Conservation (phyloP, 768 basidiomycete species). For the Xerocomus spinulosus region DNA sequence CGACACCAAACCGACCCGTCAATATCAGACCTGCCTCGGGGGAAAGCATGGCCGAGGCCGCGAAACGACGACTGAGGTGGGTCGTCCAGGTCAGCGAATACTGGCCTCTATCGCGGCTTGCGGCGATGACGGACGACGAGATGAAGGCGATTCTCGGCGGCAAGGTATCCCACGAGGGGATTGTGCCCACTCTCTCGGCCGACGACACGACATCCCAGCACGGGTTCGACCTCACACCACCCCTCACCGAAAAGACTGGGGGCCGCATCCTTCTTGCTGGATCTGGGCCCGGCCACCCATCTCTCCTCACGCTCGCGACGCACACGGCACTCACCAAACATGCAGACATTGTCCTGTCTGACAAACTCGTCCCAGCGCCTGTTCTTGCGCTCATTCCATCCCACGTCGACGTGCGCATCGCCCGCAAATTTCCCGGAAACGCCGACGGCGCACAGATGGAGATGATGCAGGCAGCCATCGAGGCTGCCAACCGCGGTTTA, state of each 20-base stretch:
- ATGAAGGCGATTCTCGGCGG: constrained; percentile 62
- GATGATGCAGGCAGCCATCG: constrained; percentile 89
- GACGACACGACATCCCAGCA: constrained; percentile 35
- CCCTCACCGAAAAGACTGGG: constrained; percentile 14
- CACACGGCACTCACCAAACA: constrained; percentile 72
- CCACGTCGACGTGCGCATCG: constrained; percentile 73
- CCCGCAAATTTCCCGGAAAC: constrained; percentile 96
- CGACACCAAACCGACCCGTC: constrained; percentile 70
- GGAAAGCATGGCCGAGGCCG: constrained; percentile 42
- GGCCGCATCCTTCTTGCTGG: constrained; percentile 90
- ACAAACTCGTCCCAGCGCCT: constrained; percentile 91
- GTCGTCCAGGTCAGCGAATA: constrained; percentile 96
- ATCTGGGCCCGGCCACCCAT: constrained; percentile 93
- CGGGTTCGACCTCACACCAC: constrained; percentile 16
- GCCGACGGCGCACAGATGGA: constrained; percentile 92
- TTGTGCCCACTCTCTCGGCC: constrained; percentile 19
- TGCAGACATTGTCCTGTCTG: constrained; percentile 87
- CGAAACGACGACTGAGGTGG: constrained; percentile 80
- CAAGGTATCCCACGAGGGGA: constrained; percentile 11
- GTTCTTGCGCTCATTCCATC: constrained; percentile 82
- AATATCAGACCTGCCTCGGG: constrained; percentile 33
- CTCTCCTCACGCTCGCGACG: constrained; percentile 84
- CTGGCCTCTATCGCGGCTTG: constrained; percentile 80
- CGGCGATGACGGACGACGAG: constrained; percentile 59
- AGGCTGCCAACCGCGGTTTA: constrained; percentile 72